Evolutionary conservation across 345 rosid species (phyloP).

Genomic region (Citrus inodora): DNA sequence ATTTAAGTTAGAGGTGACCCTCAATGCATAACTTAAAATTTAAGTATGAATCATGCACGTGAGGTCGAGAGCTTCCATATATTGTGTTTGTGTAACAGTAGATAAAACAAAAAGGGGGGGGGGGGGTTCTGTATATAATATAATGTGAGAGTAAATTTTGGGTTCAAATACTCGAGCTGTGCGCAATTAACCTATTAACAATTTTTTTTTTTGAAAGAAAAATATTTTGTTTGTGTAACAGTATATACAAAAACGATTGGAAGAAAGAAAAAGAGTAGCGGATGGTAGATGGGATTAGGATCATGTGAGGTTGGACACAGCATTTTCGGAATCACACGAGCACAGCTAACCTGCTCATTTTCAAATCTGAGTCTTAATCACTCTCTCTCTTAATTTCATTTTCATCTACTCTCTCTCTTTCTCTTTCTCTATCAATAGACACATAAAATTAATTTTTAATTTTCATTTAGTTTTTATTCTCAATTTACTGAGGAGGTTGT

Average conservation of each 20-base stretch:
- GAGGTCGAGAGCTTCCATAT: too few relatives aligned
- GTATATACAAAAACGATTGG: too few relatives aligned
- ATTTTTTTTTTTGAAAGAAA: too few relatives aligned
- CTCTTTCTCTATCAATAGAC: neutral
- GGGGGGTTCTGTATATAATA: too few relatives aligned
- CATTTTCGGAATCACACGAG: constrained; percentile 25
- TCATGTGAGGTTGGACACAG: constrained; percentile 9
- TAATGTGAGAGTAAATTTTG: too few relatives aligned
- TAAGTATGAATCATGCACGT: too few relatives aligned
- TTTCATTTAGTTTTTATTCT: neutral
- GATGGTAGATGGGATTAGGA: constrained; percentile 1
- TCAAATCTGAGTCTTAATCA: neutral
- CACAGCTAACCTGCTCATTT: constrained; percentile 28
- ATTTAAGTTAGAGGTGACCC: too few relatives aligned
- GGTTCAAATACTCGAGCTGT: too few relatives aligned
- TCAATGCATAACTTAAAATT: too few relatives aligned
- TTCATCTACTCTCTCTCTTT: neutral
- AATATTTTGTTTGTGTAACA: too few relatives aligned
- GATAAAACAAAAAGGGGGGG: too few relatives aligned
- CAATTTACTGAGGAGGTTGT: constrained; percentile 13
- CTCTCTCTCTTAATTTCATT: neutral
- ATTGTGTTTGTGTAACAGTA: too few relatives aligned
- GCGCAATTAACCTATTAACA: neutral
- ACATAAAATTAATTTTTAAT: neutral
- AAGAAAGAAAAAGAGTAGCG: neutral